Evolutionary conservation across 129 eudicot species (phyloP).

Genomic region (Smallanthus sonchifolius): DNA sequence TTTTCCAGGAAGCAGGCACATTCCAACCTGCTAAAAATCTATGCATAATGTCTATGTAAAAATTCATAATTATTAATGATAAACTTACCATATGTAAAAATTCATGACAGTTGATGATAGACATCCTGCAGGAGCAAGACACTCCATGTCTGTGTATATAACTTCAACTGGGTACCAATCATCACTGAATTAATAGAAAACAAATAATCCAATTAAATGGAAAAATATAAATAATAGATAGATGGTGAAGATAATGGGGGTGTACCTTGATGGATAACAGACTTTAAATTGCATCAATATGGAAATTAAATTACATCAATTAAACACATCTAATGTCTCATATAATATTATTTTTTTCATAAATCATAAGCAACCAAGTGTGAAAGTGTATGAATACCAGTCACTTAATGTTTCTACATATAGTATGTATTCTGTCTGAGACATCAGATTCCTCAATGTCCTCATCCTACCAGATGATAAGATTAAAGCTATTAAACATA

Average conservation of each 20-base stretch:
- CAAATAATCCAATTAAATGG: background rate
- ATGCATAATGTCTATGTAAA: background rate
- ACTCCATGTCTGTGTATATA: slow-evolving; percentile 48
- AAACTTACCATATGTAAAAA: slow-evolving; percentile 70
- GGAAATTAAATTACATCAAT: slow-evolving; percentile 23
- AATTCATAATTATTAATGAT: background rate
- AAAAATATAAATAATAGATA: background rate
- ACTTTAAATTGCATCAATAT: slow-evolving; percentile 50
- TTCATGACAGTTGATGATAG: slow-evolving; percentile 82
- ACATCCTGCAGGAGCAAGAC: too few relatives aligned
- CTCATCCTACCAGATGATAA: slow-evolving; percentile 52
- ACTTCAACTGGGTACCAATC: slow-evolving; percentile 69
- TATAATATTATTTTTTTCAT: background rate
- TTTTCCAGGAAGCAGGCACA: too few relatives aligned
- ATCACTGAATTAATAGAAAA: slow-evolving; percentile 37
- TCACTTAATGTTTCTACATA: slow-evolving; percentile 34
- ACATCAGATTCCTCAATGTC: slow-evolving; percentile 48
- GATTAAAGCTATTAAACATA: slow-evolving; percentile 24
- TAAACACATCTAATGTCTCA: background rate
- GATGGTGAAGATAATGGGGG: slow-evolving; percentile 4
- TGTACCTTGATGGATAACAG: slow-evolving; percentile 82
- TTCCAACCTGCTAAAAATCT: background rate
- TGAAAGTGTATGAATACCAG: slow-evolving; percentile 45
- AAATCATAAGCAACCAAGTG: background rate
- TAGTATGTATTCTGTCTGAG: slow-evolving; percentile 10